Evolutionary conservation across 305 asterid species (phyloP).

Genomic region (Rubia peregrina): DNA sequence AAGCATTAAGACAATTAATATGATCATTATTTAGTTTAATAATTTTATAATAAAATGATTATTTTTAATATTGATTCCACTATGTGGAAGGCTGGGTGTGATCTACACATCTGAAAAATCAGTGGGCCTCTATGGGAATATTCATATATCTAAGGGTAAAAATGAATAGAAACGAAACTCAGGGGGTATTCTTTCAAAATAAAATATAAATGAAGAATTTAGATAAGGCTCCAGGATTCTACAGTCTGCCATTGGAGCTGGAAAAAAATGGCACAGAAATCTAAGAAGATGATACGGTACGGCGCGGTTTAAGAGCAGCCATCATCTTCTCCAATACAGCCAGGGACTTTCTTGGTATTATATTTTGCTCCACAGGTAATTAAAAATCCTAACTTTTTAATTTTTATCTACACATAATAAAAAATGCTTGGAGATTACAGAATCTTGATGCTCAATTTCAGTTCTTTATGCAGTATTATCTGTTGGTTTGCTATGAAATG

Average conservation of each 20-base stretch:
- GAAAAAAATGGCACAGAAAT: neutral
- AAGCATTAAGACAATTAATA: no score
- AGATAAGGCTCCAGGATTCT: neutral
- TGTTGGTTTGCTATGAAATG: neutral
- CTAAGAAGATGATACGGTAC: slow-evolving; percentile 1
- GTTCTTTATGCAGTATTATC: neutral
- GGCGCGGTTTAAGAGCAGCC: neutral
- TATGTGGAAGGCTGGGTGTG: no score
- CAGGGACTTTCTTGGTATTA: neutral
- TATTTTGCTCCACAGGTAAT: slow-evolving; percentile 4
- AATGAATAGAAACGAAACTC: neutral
- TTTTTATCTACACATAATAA: neutral
- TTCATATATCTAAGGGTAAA: neutral
- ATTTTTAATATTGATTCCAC: no score
- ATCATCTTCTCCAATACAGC: neutral
- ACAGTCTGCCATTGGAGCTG: neutral
- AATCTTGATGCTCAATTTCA: slow-evolving; percentile 10
- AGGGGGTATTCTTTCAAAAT: no score
- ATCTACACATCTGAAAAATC: no score
- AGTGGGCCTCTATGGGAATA: neutral
- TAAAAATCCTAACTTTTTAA: neutral
- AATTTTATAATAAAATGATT: no score
- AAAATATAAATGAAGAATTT: neutral
- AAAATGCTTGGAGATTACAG: neutral
- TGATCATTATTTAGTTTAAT: no score